phyloP scores from a whole-genome alignment of 441 rosid genomes.

The Croton laevigatus region DNA sequence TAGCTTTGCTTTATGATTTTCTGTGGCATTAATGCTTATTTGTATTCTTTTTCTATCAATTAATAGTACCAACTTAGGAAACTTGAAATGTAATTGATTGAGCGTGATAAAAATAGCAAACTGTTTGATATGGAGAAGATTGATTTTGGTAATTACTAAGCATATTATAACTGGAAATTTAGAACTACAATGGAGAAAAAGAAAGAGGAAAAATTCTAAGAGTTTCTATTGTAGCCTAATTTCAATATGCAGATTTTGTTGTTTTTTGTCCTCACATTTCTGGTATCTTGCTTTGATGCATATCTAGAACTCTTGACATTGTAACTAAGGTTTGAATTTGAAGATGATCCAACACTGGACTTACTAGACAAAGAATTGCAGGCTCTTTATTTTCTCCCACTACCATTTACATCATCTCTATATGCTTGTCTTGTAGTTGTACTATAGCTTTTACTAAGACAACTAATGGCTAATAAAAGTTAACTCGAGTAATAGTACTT shows the following conservation, averaged over 20 bases:
- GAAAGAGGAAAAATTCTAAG: neutral
- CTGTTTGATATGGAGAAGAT: neutral
- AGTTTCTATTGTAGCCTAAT: too few species aligned
- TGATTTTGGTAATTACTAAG: neutral
- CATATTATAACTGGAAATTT: neutral
- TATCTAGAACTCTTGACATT: slow-evolving; percentile 20
- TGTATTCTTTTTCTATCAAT: slow-evolving; percentile 4
- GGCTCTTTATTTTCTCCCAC: slow-evolving; percentile 27
- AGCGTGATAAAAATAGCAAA: neutral
- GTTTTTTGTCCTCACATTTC: slow-evolving; percentile 24
- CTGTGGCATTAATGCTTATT: neutral
- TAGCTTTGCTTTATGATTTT: neutral
- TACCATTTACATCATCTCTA: slow-evolving; percentile 29
- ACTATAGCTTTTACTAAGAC: slow-evolving; percentile 49
- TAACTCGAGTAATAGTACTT: slow-evolving; percentile 29
- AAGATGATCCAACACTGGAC: slow-evolving; percentile 56
- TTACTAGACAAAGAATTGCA: slow-evolving; percentile 44
- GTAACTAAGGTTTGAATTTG: slow-evolving; percentile 26
- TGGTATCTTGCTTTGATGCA: slow-evolving; percentile 31
- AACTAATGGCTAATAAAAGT: slow-evolving; percentile 38
- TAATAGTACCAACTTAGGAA: too few species aligned
- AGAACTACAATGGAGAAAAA: neutral
- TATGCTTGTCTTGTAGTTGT: slow-evolving; percentile 53
- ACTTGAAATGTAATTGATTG: neutral
- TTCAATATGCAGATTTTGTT: too few species aligned